Percentiles rank a stretch among this genome's conserved stretches.
Conservation (phyloP, 495 filamentous ascomycete genomes). For the Aspergillus cristatus region DNA sequence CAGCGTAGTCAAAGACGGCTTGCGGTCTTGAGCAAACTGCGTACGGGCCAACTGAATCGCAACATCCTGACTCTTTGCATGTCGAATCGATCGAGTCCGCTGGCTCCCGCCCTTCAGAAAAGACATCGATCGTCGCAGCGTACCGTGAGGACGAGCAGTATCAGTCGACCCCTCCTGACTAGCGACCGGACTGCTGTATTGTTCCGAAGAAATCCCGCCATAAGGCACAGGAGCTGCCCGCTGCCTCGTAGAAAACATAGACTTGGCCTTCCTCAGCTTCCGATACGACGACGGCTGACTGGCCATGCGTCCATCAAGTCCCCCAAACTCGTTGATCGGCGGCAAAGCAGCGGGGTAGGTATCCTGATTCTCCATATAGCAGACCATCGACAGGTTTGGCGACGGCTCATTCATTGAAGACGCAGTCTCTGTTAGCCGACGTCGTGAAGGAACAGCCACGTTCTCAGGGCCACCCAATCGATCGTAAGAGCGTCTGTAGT, state of each 20-base stretch:
- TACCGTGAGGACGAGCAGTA: constrained; percentile 16
- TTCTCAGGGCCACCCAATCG: constrained; percentile 26
- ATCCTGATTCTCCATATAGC: background rate
- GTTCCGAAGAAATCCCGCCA: constrained; percentile 11
- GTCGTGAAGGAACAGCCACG: constrained; percentile 29
- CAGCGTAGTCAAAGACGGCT: constrained; percentile 39
- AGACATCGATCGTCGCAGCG: constrained; percentile 50
- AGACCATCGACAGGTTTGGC: background rate
- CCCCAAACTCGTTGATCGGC: constrained; percentile 26
- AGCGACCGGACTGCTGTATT: constrained; percentile 4
- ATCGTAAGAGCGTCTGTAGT: constrained; percentile 22
- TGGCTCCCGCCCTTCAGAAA: constrained; percentile 43
- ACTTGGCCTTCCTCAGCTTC: constrained; percentile 63
- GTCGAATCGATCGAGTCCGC: constrained; percentile 12
- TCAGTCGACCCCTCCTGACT: constrained; percentile 1
- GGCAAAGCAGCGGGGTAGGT: constrained; percentile 18
- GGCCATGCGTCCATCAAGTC: constrained; percentile 50
- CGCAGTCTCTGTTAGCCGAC: background rate
- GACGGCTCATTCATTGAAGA: background rate
- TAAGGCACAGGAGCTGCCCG: constrained; percentile 21
- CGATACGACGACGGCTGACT: constrained; percentile 66
- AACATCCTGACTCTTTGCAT: constrained; percentile 33
- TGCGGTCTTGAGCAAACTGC: constrained; percentile 35
- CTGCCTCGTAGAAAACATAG: constrained; percentile 54
- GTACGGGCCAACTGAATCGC: constrained; percentile 40